Percentiles rank a stretch among this genome's conserved stretches.
These are phyloP conservation scores for Usnea hakonensis DNA, from an alignment of 495 filamentous ascomycete species.

Conservation along the genomic window DNA sequence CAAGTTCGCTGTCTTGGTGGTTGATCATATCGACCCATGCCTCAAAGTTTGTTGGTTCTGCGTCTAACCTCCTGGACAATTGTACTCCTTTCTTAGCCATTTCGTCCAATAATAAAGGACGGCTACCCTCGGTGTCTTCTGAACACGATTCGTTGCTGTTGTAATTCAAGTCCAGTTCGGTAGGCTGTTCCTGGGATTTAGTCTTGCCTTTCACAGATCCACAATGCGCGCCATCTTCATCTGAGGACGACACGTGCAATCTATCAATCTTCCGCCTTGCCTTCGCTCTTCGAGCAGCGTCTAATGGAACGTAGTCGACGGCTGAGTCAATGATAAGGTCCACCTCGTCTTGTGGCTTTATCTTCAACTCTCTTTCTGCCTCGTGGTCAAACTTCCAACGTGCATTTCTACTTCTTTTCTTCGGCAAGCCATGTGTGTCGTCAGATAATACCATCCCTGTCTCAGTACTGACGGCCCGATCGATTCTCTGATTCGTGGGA, in stretches of 20 bases:
- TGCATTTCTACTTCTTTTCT: conserved; percentile 27
- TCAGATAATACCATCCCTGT: conserved; percentile 39
- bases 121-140: neutral
- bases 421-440: conserved; percentile 23
- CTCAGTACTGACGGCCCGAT: conserved; percentile 41
- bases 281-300: conserved; percentile 25
- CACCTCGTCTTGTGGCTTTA: conserved; percentile 25
- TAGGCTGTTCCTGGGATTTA: conserved; percentile 40
- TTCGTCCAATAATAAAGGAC: neutral
- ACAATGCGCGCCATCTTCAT: conserved; percentile 52
- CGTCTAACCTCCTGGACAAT: conserved; percentile 51
- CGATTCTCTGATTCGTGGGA: conserved; percentile 40
- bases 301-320: conserved; percentile 42
- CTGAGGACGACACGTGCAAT: conserved; percentile 26
- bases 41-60: conserved; percentile 55
- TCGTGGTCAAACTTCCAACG: conserved; percentile 33
- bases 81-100: conserved; percentile 31
- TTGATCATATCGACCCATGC: conserved; percentile 71
- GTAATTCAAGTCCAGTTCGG: conserved; percentile 28
- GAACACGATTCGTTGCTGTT: conserved; percentile 21
- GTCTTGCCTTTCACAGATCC: conserved; percentile 63
- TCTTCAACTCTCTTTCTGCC: conserved; percentile 30
- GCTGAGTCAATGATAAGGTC: conserved; percentile 27
- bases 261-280: conserved; percentile 13
- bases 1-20: conserved; percentile 61